A percentile compares a stretch with the other conserved stretches of the same genome.
Conservation (phyloP, 148 eudicot genomes). For the Amaranthus hypochondriacus region DNA sequence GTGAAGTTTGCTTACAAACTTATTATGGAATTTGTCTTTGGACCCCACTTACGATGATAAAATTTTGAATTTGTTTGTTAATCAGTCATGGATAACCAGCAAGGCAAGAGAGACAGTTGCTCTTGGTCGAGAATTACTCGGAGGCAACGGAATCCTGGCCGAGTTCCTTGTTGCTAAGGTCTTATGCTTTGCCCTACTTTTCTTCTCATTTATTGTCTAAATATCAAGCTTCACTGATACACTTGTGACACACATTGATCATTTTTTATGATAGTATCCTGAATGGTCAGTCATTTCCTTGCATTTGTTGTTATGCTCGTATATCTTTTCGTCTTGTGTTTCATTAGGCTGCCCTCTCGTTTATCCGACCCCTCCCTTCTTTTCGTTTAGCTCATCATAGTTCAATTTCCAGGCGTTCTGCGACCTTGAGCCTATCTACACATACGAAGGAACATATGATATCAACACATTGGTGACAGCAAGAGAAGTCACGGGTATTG, state of each 20-base stretch:
- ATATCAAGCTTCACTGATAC: neutral
- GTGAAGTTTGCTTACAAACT: conserved; percentile 31
- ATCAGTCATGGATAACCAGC: conserved; percentile 71
- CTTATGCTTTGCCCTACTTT: conserved; percentile 1
- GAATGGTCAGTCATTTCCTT: neutral
- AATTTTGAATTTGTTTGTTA: neutral
- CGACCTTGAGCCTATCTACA: conserved; percentile 87
- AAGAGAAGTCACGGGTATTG: conserved; percentile 79
- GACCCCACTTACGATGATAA: conserved; percentile 6
- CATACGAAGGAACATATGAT: conserved; percentile 92
- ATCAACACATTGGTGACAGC: conserved; percentile 84
- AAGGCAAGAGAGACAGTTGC: conserved; percentile 83
- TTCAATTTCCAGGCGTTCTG: conserved; percentile 63
- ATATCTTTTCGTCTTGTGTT: neutral
- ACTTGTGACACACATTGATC: neutral
- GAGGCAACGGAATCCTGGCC: conserved; percentile 85
- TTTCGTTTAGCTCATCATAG: neutral
- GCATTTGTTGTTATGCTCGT: neutral
- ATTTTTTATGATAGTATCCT: neutral
- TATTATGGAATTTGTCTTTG: neutral
- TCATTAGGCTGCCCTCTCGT: neutral
- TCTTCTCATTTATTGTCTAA: neutral
- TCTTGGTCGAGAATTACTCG: conserved; percentile 85
- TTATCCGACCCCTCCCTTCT: neutral
- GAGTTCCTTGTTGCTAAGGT: conserved; percentile 95